A percentile compares a stretch with the other conserved stretches of the same genome.
Conservation (phyloP, 768 basidiomycete genomes). For the Suillus subaureus region DNA sequence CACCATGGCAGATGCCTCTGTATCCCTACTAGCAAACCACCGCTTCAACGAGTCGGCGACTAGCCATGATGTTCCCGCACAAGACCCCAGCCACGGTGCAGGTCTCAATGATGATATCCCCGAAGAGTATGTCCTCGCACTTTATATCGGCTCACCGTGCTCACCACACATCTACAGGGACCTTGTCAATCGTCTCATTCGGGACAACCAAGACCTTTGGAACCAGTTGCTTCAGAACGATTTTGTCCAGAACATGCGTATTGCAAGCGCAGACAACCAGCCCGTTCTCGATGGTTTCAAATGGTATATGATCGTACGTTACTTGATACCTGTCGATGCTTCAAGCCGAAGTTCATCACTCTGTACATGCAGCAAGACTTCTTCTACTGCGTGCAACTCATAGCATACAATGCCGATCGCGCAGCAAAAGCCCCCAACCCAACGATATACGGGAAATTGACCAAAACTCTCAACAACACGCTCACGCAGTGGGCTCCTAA, state of each 20-base stretch:
- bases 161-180: constrained; percentile 5
- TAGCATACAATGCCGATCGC: constrained; percentile 16
- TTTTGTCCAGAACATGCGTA: constrained; percentile 12
- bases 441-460: constrained; percentile 7
- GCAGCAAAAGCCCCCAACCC: constrained; percentile 12
- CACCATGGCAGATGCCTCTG: not conserved
- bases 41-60: not conserved
- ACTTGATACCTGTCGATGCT: not conserved
- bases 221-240: constrained; percentile 11
- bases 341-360: not conserved
- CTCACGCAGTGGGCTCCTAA: constrained; percentile 8
- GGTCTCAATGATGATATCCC: not conserved
- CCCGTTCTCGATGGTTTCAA: constrained; percentile 14
- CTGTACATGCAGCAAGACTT: constrained; percentile 15
- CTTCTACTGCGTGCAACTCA: constrained; percentile 15
- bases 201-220: constrained; percentile 18
- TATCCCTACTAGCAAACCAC: not conserved
- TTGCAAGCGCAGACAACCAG: constrained; percentile 6
- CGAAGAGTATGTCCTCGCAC: not conserved
- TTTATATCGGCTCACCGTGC: not conserved
- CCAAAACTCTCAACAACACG: constrained; percentile 6
- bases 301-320: constrained; percentile 15
- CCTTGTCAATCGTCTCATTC: constrained; percentile 15
- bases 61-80: not conserved
- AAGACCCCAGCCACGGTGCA: not conserved